These are phyloP conservation scores for Didymella sp. DNA, from an alignment of 2,329 filamentous ascomycete species.

Conservation along the genomic window DNA sequence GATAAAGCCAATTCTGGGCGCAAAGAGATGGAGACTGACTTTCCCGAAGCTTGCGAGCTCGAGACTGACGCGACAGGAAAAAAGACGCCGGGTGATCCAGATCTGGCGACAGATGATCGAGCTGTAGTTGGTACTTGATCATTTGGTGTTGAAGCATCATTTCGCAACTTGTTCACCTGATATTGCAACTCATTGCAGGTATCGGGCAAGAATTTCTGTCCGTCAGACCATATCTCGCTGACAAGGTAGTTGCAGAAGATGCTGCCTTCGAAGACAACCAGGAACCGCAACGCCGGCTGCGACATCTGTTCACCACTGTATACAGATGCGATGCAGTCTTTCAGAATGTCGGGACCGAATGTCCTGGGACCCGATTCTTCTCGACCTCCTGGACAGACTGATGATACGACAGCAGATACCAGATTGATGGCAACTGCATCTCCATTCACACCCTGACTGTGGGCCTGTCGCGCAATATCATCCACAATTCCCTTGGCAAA, in stretches of 20 bases:
- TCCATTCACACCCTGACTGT: neutral
- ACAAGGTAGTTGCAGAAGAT: conserved; percentile 5
- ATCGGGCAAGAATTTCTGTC: neutral
- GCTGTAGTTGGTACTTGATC: neutral
- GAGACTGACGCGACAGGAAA: neutral
- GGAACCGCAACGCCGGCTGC: neutral
- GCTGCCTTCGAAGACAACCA: conserved; percentile 6
- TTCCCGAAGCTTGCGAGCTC: too few relatives aligned
- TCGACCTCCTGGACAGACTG: neutral
- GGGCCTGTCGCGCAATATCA: neutral
- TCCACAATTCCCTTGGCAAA: neutral
- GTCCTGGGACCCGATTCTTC: neutral
- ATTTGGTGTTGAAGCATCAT: neutral
- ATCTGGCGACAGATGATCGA: neutral
- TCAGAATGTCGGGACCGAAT: neutral
- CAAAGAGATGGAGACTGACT: neutral
- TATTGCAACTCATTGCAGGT: neutral
- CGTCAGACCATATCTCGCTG: conserved; percentile 3
- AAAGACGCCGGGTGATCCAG: neutral
- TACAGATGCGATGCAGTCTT: conserved; percentile 1
- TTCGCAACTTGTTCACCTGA: neutral
- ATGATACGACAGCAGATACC: conserved; percentile 3
- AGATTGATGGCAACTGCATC: neutral
- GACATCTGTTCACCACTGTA: neutral
- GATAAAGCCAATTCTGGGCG: too few relatives aligned